A percentile compares a stretch with the other conserved stretches of the same genome.
phyloP scores from a whole-genome alignment of 2,329 filamentous ascomycete genomes.

The Endothia cerciana region DNA sequence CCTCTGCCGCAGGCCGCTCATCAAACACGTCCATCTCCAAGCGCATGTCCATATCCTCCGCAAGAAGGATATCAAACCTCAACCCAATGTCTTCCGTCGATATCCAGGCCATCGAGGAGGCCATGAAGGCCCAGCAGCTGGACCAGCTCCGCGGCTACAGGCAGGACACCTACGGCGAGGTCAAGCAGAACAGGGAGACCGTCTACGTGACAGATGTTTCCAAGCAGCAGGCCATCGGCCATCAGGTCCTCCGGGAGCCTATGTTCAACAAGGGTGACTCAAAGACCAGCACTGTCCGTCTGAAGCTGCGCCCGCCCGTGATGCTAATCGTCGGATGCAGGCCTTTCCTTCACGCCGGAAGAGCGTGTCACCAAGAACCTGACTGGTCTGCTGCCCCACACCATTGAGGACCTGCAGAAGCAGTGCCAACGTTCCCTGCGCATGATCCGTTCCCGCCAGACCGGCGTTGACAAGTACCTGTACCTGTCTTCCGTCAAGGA shows the following conservation, averaged over 20 bases:
- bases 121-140: slow-evolving; percentile 63
- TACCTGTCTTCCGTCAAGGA: slow-evolving; percentile 78
- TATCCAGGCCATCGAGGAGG: slow-evolving; percentile 59
- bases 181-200: slow-evolving; percentile 57
- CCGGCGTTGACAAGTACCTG: slow-evolving; percentile 79
- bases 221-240: slow-evolving; percentile 57
- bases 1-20: slow-evolving; percentile 52
- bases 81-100: slow-evolving; percentile 63
- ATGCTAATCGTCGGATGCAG: slow-evolving; percentile 40
- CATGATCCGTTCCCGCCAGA: slow-evolving; percentile 72
- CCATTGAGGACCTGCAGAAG: slow-evolving; percentile 62
- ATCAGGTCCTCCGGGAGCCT: slow-evolving; percentile 65
- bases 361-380: slow-evolving; percentile 67
- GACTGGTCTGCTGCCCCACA: slow-evolving; percentile 67
- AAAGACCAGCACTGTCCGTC: no score
- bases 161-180: slow-evolving; percentile 58
- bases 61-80: slow-evolving; percentile 53
- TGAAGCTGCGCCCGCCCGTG: neutral
- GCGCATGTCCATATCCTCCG: slow-evolving; percentile 52
- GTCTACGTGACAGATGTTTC: slow-evolving; percentile 50
- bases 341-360: slow-evolving; percentile 66
- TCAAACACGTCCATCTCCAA: slow-evolving; percentile 57
- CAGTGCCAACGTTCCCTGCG: slow-evolving; percentile 71
- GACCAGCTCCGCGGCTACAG: slow-evolving; percentile 65
- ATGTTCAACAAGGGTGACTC: slow-evolving; percentile 66